phyloP scores from a whole-genome alignment of 2,329 filamentous ascomycete genomes.

The Stachybotrys echinatus region DNA sequence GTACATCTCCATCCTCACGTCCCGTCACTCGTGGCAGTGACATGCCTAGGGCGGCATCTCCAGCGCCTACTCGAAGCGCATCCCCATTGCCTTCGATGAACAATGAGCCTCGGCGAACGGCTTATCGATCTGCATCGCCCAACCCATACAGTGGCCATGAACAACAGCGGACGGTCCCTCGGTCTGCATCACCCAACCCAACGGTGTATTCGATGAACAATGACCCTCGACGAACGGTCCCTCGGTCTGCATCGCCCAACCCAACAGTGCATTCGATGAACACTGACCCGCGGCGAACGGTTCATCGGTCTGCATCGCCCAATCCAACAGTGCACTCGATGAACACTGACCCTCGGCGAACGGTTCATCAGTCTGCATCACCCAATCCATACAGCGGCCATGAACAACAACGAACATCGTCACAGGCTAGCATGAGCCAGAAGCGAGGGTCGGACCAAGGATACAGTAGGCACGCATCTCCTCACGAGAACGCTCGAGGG shows the following conservation, averaged over 20 bases:
- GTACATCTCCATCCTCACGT: conserved; percentile 17
- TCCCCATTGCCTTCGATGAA: conserved; percentile 57
- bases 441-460: conserved; percentile 43
- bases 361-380: conserved; percentile 45
- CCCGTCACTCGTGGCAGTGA: conserved; percentile 32
- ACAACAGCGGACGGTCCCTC: conserved; percentile 25
- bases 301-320: conserved; percentile 51
- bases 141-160: conserved; percentile 52
- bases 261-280: conserved; percentile 55
- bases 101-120: conserved; percentile 36
- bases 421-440: conserved; percentile 33
- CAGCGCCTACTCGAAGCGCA: conserved; percentile 58
- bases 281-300: conserved; percentile 23
- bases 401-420: conserved; percentile 26
- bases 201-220: conserved; percentile 50
- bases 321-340: conserved; percentile 54
- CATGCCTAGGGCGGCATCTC: conserved; percentile 58
- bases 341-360: conserved; percentile 31
- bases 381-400: conserved; percentile 57
- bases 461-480: conserved; percentile 48
- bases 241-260: conserved; percentile 54
- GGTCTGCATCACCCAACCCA: conserved; percentile 58
- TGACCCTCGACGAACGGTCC: conserved; percentile 22
- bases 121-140: conserved; percentile 50
- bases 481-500: conserved; percentile 39